Base-by-base conservation (phyloP, 2,329 filamentous ascomycete genomes). In the Juglanconis sp. region DNA sequence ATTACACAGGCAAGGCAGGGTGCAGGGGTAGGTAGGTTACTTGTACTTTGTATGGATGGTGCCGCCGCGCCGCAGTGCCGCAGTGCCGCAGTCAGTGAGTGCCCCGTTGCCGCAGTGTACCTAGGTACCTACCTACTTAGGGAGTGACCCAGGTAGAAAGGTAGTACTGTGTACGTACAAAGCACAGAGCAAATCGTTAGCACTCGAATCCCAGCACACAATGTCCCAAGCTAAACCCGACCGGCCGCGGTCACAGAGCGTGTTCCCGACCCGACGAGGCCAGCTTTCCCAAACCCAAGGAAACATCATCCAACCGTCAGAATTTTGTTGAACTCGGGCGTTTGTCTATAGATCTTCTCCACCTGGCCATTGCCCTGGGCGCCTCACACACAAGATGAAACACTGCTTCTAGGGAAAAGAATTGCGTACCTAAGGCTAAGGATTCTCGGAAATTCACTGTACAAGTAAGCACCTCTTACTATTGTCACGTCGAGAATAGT, bases 301-400 rank as follows among this genome's bases (percentile, higher is more conserved):
- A 17, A 47, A 53, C 57, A 56, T 32, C 57, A 44, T 24, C 36
- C 36, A 32, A 47, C 51, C 32, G 53, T 36, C 34, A 32, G 15
- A 34, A 50, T 40, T 53, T 38, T 30, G 48, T 54, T 31, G 60
- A 57, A 59, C 56, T 59, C 17, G 58, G 38, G 31, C 35, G 38
- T 51, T 24, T 46, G 34, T 55, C 24, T 31, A 49, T 42, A 61
- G 46, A 30, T 47, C 5, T 31, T 51, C 34, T 13, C 15, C n/a
- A 63, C 51, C 49, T 61, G 61, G 54, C 58, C 40, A 54, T 53
- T 38, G 58, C 51, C 61, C 56, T 50, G 51, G 58, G 38, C 53
- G 35, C 52, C 35, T 48, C n/a, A 40, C 34, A 34, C 40, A 13
- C 62, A 64, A 59, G 54, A 64, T 64, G 62, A 64, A 60, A 57